A percentile compares a stretch with the other conserved stretches of the same genome.
phyloP scores from a whole-genome alignment of 2,329 filamentous ascomycete genomes.

The Pseudogymnoascus sp. region DNA sequence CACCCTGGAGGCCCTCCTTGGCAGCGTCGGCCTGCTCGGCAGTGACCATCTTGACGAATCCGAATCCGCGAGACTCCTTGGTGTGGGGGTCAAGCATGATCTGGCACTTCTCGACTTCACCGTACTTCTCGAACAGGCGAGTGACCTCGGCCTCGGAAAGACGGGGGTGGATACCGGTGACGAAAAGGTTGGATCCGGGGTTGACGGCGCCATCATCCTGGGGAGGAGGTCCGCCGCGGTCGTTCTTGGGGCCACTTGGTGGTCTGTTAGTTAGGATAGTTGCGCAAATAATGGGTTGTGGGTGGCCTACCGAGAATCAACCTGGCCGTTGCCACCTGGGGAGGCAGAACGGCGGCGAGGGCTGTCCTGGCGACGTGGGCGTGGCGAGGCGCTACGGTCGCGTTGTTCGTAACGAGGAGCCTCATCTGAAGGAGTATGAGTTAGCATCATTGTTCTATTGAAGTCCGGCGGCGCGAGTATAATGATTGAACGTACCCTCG shows the following conservation, averaged over 20 bases:
- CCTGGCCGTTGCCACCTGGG: constrained; percentile 45
- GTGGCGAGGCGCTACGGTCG: constrained; percentile 58
- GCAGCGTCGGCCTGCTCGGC: constrained; percentile 93
- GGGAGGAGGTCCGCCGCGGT: constrained; percentile 35
- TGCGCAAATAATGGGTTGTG: neutral
- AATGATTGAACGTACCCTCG: constrained; percentile 44
- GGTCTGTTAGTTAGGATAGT: constrained; percentile 13
- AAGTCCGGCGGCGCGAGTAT: neutral
- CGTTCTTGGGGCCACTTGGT: constrained; percentile 43
- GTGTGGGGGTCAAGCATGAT: constrained; percentile 99
- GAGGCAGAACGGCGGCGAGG: constrained; percentile 54
- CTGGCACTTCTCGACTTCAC: constrained; percentile 97
- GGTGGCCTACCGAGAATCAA: constrained; percentile 36
- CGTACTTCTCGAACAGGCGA: constrained; percentile 96
- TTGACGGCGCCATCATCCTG: constrained; percentile 76
- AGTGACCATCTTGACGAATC: constrained; percentile 98
- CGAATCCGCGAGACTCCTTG: constrained; percentile 96
- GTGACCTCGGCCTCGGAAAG: constrained; percentile 84
- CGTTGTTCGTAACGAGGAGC: constrained; percentile 58
- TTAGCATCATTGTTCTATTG: neutral
- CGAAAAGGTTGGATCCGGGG: constrained; percentile 95
- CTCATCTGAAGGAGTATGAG: constrained; percentile 41
- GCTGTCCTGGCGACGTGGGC: constrained; percentile 49
- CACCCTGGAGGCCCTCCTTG: constrained; percentile 91
- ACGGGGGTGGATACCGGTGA: constrained; percentile 93